Evolutionary conservation across 495 filamentous ascomycete species (phyloP), one percentile per base, ranked within the genome.

Genomic region (Talaromyces liani): DNA sequence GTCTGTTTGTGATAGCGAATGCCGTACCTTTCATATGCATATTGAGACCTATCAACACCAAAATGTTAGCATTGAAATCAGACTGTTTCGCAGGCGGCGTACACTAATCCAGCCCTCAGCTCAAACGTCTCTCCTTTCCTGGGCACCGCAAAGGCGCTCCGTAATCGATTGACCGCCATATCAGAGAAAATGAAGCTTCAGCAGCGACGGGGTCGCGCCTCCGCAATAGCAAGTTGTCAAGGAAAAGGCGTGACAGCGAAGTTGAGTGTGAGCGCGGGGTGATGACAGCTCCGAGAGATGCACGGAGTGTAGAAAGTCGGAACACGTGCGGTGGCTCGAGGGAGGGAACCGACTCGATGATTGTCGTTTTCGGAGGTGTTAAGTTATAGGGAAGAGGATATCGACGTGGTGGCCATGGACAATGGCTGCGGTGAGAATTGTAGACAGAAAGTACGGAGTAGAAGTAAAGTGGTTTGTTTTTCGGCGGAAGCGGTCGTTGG

Each of bases 61-160:
- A 20, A 14, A 22, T 5, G 71, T 78, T 64, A 79, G 75, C 64
- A 69, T 66, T 63, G 33, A 27, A 63, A 63, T 31, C 7, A 33
- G 5, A 62, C 10, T 47, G 33, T 45, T 20, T 57, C 51, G 34
- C 51, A 45, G 62, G 33, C 27, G 58, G 53, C 84, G 69, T 83
- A 87, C 78, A 98, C 95, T 71, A 99, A 82, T 62, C 94, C 94
- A 66, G 93, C 91, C 75, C 95, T 88, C 78, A 99, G 82, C 83
- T 99, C 94, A 72, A 96, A 97, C 5, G 95, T 98, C 80, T 99
- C 94, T 75, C 94, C 94, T 81, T 99, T 99, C 72, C 88, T 85
- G 65, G 94, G 94, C 72, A 85, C 82, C 75, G 89, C 87, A 75
- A 99, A 96, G 75, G 92, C 94, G 75, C 91, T 91, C 70, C 91